These are phyloP conservation scores for Maudiozyma humilis DNA, from an alignment of 1,139 yeast genomes.

Conservation along the genomic window DNA sequence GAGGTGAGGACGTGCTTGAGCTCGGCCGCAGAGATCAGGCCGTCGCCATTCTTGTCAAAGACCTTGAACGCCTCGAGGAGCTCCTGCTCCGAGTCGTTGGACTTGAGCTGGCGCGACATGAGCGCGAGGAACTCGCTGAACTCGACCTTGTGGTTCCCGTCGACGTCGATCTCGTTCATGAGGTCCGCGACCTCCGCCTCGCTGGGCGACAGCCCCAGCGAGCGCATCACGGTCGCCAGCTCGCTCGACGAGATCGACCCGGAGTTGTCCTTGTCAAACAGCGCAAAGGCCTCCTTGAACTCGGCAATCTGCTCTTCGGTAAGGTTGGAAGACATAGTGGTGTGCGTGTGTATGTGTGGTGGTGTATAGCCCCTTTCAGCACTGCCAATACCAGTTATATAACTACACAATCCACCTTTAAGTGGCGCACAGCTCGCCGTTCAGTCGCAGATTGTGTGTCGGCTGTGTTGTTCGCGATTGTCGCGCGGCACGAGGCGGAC, in stretches of 20 bases:
- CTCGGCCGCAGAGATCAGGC: constrained; percentile 93
- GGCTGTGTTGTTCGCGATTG: not conserved
- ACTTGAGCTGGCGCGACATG: constrained; percentile 90
- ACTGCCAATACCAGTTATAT: not conserved
- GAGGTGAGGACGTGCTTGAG: constrained; percentile 93
- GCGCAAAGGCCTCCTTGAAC: constrained; percentile 93
- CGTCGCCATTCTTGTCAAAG: constrained; percentile 81
- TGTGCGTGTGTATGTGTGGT: not conserved
- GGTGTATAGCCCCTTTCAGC: not conserved
- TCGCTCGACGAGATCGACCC: constrained; percentile 94
- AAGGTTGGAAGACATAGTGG: constrained; percentile 57
- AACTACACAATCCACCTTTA: not conserved
- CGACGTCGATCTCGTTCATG: constrained; percentile 93
- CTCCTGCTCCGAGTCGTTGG: constrained; percentile 94
- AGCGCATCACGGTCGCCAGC: constrained; percentile 96
- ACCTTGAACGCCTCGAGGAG: constrained; percentile 96
- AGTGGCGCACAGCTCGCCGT: not conserved
- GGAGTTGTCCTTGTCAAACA: constrained; percentile 93
- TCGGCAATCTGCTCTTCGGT: constrained; percentile 95
- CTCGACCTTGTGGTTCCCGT: constrained; percentile 91
- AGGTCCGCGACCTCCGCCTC: constrained; percentile 92
- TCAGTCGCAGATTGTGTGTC: not conserved
- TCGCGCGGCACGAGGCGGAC: not conserved
- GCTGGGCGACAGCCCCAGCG: constrained; percentile 92
- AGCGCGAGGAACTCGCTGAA: constrained; percentile 67